Evolutionary conservation across 1,139 yeast species (phyloP), one percentile per base, ranked within the genome.

Genomic region (Citeromyces hawaiiensis): DNA sequence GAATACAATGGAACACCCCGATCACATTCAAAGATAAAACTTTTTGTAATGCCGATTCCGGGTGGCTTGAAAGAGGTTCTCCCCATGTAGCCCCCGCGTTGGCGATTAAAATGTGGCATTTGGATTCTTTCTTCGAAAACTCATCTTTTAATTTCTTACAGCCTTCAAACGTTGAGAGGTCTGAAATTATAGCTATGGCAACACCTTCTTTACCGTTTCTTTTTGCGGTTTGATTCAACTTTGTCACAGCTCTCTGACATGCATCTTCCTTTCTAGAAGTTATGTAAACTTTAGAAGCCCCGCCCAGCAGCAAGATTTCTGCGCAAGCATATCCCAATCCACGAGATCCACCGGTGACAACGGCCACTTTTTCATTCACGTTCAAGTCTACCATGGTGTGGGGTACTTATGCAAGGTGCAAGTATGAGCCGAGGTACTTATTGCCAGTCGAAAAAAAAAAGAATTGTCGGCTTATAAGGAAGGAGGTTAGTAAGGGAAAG

Each of bases 31-130:
- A 67, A 41, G 70, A 69, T 53, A 80, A 57, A 7, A 81, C 80
- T 57, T 80, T 81, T 46, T 68, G 72, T 47, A 82, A 60, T 1
- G 85, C 87, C 3, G 60, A 45, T 36, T 75, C 75, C 1, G 85
- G 76, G 52, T 81, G 88, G 4, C 61, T 61, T 36, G 66, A 78
- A 42, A 81, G 59, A 25, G 70, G 72, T 4, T 76, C 81, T 27
- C 88, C 91, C 91, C 91, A 82, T 13, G 81, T 61, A 9, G 88
- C 87, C 38, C 93, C 93, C 11, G 91, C 91, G 50, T 82, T 82
- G 43, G 88, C 86, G 49, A 79, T 64, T 45, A 82, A 63, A 44
- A 82, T 77, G 52, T 82, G 76, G 29, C 79, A 66, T 50, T 66
- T 64, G 33, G 60, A 59, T 16, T 67, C 67, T 35, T 57, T 59